Evolutionary conservation across 306 rosid genomes (phyloP).

Genomic region (Mucuna pruriens): DNA sequence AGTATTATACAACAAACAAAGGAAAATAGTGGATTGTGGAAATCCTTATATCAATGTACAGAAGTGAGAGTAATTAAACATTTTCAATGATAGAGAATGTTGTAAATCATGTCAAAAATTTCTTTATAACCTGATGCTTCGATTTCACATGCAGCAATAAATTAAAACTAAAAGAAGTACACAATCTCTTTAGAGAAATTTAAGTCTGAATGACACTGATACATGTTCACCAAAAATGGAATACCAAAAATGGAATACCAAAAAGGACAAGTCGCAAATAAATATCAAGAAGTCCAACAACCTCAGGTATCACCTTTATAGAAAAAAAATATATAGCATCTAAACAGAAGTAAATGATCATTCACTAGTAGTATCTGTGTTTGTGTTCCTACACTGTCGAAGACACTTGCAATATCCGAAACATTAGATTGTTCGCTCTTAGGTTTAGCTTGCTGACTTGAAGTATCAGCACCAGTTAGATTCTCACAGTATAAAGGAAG

Average conservation of each 20-base stretch:
- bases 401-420: conserved; percentile 44
- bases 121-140: background rate
- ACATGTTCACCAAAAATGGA: background rate
- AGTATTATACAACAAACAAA: too few relatives aligned
- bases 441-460: conserved; percentile 42
- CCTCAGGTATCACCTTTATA: background rate
- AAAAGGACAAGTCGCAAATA: background rate
- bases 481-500: conserved; percentile 60
- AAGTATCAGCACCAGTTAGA: conserved; percentile 42
- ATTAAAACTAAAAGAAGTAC: background rate
- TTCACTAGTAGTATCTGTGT: conserved; percentile 17
- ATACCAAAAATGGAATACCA: background rate
- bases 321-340: background rate
- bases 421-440: conserved; percentile 53
- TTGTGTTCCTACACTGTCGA: conserved; percentile 47
- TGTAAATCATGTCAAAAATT: background rate
- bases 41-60: too few relatives aligned
- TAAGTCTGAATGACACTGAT: background rate
- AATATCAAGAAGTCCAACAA: conserved; percentile 7
- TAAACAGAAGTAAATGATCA: conserved; percentile 22
- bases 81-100: too few relatives aligned
- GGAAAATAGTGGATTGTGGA: too few relatives aligned
- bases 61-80: too few relatives aligned
- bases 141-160: background rate
- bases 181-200: background rate